Base-by-base conservation (phyloP, 1,284 basidiomycete genomes). In the Neotropicomus parvogracilis region DNA sequence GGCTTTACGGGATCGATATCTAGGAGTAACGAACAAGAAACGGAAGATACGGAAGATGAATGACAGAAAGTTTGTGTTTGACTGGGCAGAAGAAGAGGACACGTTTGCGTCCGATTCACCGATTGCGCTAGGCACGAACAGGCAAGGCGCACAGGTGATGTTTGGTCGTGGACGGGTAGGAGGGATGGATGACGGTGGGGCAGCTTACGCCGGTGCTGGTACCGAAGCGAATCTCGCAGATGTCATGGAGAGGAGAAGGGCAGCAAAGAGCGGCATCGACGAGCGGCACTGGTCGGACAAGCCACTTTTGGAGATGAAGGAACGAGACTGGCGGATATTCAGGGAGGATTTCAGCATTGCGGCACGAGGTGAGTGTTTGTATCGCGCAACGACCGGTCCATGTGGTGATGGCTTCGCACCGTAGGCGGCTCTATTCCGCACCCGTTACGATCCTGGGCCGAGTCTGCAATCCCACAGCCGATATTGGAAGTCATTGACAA, bases 231-330 rank as follows among this genome's bases (percentile, higher is more conserved):
- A 84, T 54, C 75, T 88, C 46, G 87, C 85, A 16, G 91, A 95
- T 65, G 71, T 82, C 3, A 76, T 91, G 64, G 92, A 94, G 66
- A 74, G 89, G 50, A 75, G 91, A 49, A 82, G 81, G 63, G 90
- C 91, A n/a, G 79, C 82, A 49, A 87, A 88, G 74, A 75, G 80
- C 50, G 85, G 90, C 28, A 73, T 91, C 54, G 93, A 97, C 63
- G 93, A 95, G 63, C 78, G 93, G 54, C 97, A 98, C 72, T 99
- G 97, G 97, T 88, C 88, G 2, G 92, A 97, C n/a, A 99, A 99
- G 70, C 80, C 85, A 2, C 72, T 99, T 27, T 68, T 75, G 2
- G 92, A 98, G 68, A 98, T 99, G 97, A 90, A 88, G 63, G 97
- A 98, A 60, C 79, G 95, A 48, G 95, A 99, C 66, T 99, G 95